These are phyloP conservation scores for Microdochium nivale DNA, from an alignment of 2,329 filamentous ascomycete genomes.

Conservation along the genomic window DNA sequence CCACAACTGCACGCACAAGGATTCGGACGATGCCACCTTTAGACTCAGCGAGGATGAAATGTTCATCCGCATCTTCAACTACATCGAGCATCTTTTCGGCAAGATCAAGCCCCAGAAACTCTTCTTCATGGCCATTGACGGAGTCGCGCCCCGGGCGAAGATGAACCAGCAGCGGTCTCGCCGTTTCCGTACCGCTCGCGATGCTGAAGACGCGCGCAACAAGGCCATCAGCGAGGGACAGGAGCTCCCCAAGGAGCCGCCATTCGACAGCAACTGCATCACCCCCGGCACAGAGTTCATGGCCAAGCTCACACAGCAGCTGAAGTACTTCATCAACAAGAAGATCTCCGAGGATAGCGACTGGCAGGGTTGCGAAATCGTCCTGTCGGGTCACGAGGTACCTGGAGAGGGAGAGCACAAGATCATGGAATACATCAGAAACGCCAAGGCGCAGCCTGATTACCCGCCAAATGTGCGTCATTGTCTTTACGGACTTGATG, in stretches of 20 bases:
- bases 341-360: slow-evolving; percentile 95
- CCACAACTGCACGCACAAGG: slow-evolving; percentile 98
- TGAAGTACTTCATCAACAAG: slow-evolving; percentile 98
- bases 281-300: slow-evolving; percentile 97
- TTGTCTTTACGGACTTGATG: slow-evolving; percentile 94
- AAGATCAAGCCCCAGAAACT: slow-evolving; percentile 98
- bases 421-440: slow-evolving; percentile 99
- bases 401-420: slow-evolving; percentile 98
- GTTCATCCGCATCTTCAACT: slow-evolving; percentile 99
- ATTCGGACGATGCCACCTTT: slow-evolving; percentile 84
- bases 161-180: slow-evolving; percentile 99
- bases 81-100: slow-evolving; percentile 96
- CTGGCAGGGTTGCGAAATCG: slow-evolving; percentile 95
- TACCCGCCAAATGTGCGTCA: slow-evolving; percentile 93
- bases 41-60: slow-evolving; percentile 96
- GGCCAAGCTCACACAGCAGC: slow-evolving; percentile 86
- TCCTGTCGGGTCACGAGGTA: slow-evolving; percentile 94
- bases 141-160: slow-evolving; percentile 93
- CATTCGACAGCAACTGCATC: slow-evolving; percentile 99
- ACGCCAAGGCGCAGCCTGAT: slow-evolving; percentile 87
- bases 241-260: slow-evolving; percentile 88
- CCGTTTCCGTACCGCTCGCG: slow-evolving; percentile 88
- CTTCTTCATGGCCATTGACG: slow-evolving; percentile 99
- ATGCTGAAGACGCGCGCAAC: slow-evolving; percentile 80
- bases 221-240: slow-evolving; percentile 85